Evolutionary conservation across 2,329 filamentous ascomycete species (phyloP), one percentile per base, ranked within the genome.

Genomic region (Orbilia oligospora): DNA sequence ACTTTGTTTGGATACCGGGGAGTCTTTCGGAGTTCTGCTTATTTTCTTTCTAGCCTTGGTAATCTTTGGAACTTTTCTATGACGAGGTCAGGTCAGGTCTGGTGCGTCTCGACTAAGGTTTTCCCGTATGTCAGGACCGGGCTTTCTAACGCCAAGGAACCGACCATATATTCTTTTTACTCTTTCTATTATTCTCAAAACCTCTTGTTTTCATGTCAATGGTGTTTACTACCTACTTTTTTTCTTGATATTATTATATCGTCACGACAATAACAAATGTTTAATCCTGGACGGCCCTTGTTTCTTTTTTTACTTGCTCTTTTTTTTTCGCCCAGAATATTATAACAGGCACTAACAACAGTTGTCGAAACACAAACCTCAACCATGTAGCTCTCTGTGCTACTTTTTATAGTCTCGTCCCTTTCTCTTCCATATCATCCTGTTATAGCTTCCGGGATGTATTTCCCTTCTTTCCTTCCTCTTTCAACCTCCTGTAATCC

Each of bases 1-100:
- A 30, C 41, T 51, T 65, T 64, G 55, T 36, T 75, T 55, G 71
- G 64, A 75, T 68, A 53, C 16, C 16, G 18, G 38, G 56, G 75
- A 78, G 75, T 78, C 75, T 71, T 67, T 67, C 38, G 75, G 75
- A 78, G 75, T 78, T 78, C 68, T 48, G 46, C 22, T 46, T n/a
- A n/a, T n/a, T n/a, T 1, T 51, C 22, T 63, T 20, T 56, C 36
- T 72, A 36, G 51, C 36, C 27, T 65, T 30, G 16, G 20, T 46
- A 9, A 18, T 46, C 20, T 46, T 46, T 46, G 64, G 33, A 27
- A 41, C 33, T 27, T 51, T 41, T 55, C 48, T 56, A 64, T 24
- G 22, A 44, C 33, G 14, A 46, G 18, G 51, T 33, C 12, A 36
- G 51, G 53, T 61, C 41, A 24, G 67, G 38, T 71, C 46, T 22